Conservation (phyloP, 345 rosid genomes). For the Aethionema arabicum region DNA sequence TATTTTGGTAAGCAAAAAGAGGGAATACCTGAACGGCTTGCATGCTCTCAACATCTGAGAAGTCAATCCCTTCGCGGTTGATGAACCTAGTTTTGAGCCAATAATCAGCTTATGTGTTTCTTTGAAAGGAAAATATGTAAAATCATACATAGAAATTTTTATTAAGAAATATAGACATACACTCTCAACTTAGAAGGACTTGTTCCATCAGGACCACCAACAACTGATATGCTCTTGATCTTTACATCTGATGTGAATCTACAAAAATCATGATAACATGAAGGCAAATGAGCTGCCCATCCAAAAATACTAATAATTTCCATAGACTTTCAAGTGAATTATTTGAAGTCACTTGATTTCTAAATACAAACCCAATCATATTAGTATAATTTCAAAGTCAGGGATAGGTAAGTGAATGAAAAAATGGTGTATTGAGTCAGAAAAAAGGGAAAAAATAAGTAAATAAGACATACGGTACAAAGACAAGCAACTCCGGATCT, state of each 20-base stretch:
- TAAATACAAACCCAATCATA: constrained; percentile 5
- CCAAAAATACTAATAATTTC: not conserved
- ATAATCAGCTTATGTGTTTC: constrained; percentile 12
- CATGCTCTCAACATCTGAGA: constrained; percentile 91
- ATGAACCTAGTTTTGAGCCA: constrained; percentile 54
- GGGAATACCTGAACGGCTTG: constrained; percentile 83
- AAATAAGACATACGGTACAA: constrained; percentile 67
- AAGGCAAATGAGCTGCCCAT: constrained; percentile 8
- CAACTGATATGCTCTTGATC: constrained; percentile 85
- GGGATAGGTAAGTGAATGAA: not conserved
- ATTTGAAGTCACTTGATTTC: not conserved
- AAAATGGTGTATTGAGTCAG: not conserved
- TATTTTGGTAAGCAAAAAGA: constrained; percentile 17
- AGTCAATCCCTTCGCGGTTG: constrained; percentile 89
- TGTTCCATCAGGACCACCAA: constrained; percentile 90
- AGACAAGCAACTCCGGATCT: constrained; percentile 92
- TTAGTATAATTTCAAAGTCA: not conserved
- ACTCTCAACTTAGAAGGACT: constrained; percentile 95
- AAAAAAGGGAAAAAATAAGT: constrained; percentile 10
- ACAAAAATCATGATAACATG: constrained; percentile 22
- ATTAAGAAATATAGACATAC: constrained; percentile 50
- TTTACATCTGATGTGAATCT: constrained; percentile 97
- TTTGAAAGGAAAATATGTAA: not conserved
- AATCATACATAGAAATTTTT: not conserved
- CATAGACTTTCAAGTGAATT: not conserved